Evolutionary conservation across 768 basidiomycete species (phyloP).

Genomic region (Lactarius evosmus): DNA sequence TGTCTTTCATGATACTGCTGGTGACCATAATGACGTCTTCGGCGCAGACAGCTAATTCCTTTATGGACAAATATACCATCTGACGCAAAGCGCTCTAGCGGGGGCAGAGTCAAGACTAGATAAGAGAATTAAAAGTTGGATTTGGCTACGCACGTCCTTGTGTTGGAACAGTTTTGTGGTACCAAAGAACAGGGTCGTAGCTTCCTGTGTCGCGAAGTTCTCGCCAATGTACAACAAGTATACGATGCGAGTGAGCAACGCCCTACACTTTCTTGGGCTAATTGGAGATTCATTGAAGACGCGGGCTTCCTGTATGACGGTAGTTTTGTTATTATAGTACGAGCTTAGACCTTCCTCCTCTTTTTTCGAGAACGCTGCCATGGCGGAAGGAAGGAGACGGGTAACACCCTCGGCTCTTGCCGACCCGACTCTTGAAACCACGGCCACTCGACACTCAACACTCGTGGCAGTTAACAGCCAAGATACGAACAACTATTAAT

Average conservation of each 20-base stretch:
- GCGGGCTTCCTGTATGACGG: constrained; percentile 96
- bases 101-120: constrained; percentile 5
- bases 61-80: constrained; percentile 98
- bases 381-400: constrained; percentile 33
- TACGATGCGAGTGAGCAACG: constrained; percentile 93
- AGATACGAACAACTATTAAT: constrained; percentile 2
- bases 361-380: constrained; percentile 88
- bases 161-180: constrained; percentile 99
- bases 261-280: constrained; percentile 94
- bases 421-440: not conserved
- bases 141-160: constrained; percentile 78
- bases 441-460: not conserved
- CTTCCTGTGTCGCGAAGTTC: constrained; percentile 91
- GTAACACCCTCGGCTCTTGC: constrained; percentile 14
- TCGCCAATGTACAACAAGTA: constrained; percentile 97
- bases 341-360: constrained; percentile 95
- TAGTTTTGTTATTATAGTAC: constrained; percentile 96
- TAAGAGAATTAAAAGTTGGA: not conserved
- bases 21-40: constrained; percentile 99
- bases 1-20: constrained; percentile 99
- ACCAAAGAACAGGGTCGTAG: constrained; percentile 97
- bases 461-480: not conserved
- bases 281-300: constrained; percentile 99
- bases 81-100: constrained; percentile 88
- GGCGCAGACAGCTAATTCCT: constrained; percentile 91